Base-by-base conservation (phyloP, 2,329 filamentous ascomycete species). In the Apiospora malaysiana region DNA sequence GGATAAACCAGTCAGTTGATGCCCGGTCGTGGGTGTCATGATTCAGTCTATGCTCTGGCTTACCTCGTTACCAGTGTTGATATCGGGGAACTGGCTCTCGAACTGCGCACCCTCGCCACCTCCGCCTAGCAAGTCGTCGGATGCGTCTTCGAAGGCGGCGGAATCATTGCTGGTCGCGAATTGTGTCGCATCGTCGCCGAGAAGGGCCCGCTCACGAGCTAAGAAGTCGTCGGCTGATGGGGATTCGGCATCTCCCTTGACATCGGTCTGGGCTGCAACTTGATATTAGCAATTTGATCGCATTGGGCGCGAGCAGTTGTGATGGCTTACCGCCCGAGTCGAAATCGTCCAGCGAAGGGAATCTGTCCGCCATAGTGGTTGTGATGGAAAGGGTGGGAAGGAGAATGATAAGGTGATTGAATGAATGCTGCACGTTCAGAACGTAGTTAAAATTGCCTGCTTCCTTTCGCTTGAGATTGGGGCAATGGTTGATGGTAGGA, bases 141-240 rank as follows among this genome's bases (percentile, higher is more conserved):
- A 87, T 74, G 89, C 85, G 76, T 92, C 90, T 74, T 87, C 88
- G 70, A 90, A 87, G 51, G 89, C 89, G 70, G 88, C 87, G 71
- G 88, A 85, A 80, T 97, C 94, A 78, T 92, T 90, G 72, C 90
- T 88, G 43, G 93, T 93, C 74, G 92, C 88, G 82, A 99, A 99
- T 85, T 95, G 93, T 77, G 94, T 89, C 72, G 96, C 96, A 82
- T 98, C 96, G 74, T 97, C 96, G 75, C 96, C 96, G 9, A 99
- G 90, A 23, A 92, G 83, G 73, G 94, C 96, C 79, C 94, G 94
- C 85, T 99, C 96, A 76, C 95, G 93, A 73, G 93, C 91, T 67
- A 98, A 90, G 82, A 99, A 98, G 83, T 97, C 94, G 78, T 94
- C 91, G 73, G 89, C 86, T 43, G 91, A 91, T 42, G 89, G 85